phyloP scores from a whole-genome alignment of 2,329 filamentous ascomycete species.

The Macrophomina tecta region DNA sequence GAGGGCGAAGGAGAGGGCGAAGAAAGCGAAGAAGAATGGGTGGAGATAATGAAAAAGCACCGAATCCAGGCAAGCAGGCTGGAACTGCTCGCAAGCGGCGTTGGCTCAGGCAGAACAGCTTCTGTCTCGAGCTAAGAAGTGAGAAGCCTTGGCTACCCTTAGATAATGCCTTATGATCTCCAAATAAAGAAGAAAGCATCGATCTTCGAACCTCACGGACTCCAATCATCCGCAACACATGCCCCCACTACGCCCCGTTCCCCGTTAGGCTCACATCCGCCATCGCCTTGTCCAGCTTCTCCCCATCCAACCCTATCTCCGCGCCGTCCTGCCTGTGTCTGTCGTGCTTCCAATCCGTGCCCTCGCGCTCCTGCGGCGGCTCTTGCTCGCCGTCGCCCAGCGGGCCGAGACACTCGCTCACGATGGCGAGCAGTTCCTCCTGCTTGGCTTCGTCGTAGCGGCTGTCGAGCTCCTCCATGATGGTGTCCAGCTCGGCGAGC shows the following conservation, averaged over 20 bases:
- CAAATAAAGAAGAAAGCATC: background rate
- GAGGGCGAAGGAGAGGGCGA: conserved; percentile 46
- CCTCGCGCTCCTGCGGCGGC: conserved; percentile 38
- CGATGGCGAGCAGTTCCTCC: conserved; percentile 38
- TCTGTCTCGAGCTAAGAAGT: background rate
- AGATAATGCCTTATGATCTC: background rate
- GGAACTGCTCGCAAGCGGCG: conserved; percentile 59
- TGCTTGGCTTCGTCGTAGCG: conserved; percentile 42
- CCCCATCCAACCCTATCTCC: conserved; percentile 9
- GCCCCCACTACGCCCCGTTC: background rate
- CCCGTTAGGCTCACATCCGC: background rate
- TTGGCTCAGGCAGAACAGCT: conserved; percentile 40
- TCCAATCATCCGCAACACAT: background rate
- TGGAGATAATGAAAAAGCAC: conserved; percentile 87
- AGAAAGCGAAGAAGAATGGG: conserved; percentile 71
- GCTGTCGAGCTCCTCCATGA: conserved; percentile 44
- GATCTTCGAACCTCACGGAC: background rate
- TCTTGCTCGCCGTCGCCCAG: conserved; percentile 36
- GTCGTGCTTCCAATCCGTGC: conserved; percentile 23
- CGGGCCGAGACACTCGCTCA: conserved; percentile 36
- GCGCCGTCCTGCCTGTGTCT: conserved; percentile 11
- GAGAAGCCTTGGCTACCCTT: background rate
- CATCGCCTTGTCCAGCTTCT: conserved; percentile 18
- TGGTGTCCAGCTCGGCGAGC: conserved; percentile 40
- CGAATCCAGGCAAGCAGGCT: conserved; percentile 80